Evolutionary conservation across 306 rosid species (phyloP), one percentile per base, ranked within the genome.

Genomic region (Quercus alba): DNA sequence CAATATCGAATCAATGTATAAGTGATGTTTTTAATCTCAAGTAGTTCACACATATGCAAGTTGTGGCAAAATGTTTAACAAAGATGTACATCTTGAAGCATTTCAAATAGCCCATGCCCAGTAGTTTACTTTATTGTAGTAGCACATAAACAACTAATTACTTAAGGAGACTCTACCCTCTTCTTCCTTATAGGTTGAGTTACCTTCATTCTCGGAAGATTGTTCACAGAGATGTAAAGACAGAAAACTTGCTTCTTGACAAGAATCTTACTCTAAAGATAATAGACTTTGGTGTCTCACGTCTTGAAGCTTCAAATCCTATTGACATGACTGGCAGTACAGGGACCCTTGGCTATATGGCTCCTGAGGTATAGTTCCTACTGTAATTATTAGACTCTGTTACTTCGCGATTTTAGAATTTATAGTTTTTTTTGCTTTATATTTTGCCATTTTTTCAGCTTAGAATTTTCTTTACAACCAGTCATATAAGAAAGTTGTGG

Each of bases 291-390:
- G 72, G 72, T 33, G 51, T 44, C 17, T 1, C 15, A 15, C 41
- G 31, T 7, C 3, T 72, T 21, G 23, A 79, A 55, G 73, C 77
- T 30, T 30, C 5, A 0, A 72, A 59, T 62, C 56, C 59, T 5
- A n/a, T 14, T 0, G 72, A 79, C 44, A 79, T 79, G 77, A 72
- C 72, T 19, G 82, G 77, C 13, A 3, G 13, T 67, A 35, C 72
- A 19, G 72, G 72, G 25, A 67, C 72, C 17, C 26, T 21, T 18
- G 72, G 72, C 26, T 67, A 67, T 49, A 33, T 67, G 72, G 72
- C 72, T 33, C 52, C 72, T 35, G 72, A 67, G 51, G 72, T 67
- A 68, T 3, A 4, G 21, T 19, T 38, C 11, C 11, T 38, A 38
- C 9, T 38, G 11, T 38, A 38, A 38, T 38, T 38, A 57, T 57